Conservation (phyloP, 768 basidiomycete genomes). For the Russula abietina region DNA sequence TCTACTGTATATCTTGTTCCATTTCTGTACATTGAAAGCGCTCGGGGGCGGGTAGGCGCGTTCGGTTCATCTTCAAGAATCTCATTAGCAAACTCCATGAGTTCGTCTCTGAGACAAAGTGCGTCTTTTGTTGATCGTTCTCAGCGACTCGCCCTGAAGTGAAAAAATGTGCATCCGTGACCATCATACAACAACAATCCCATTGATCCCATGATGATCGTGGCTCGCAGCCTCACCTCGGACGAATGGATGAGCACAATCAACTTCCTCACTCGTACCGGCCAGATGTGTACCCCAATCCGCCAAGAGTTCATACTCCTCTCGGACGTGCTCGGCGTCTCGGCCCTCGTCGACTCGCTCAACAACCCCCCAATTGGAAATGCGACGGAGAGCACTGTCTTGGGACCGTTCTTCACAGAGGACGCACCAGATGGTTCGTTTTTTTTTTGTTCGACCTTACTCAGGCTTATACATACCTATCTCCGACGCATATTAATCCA, state of each 20-base stretch:
- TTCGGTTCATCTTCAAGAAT: slow-evolving; percentile 43
- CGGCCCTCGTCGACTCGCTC: slow-evolving; percentile 65
- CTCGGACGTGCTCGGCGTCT: slow-evolving; percentile 77
- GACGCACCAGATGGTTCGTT: slow-evolving; percentile 65
- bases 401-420: slow-evolving; percentile 79
- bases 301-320: slow-evolving; percentile 73
- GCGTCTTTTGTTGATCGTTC: slow-evolving; percentile 12
- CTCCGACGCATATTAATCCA: background rate
- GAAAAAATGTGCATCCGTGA: background rate
- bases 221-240: slow-evolving; percentile 48
- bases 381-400: slow-evolving; percentile 68
- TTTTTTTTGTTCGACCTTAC: background rate
- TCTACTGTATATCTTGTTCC: background rate
- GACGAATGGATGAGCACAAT: slow-evolving; percentile 85
- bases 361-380: slow-evolving; percentile 60
- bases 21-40: slow-evolving; percentile 18
- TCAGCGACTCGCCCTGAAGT: background rate
- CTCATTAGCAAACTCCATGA: slow-evolving; percentile 67
- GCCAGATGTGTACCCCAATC: slow-evolving; percentile 65
- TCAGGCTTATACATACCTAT: background rate
- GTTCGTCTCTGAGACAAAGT: slow-evolving; percentile 67
- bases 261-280: slow-evolving; percentile 68
- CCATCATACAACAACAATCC: too few relatives aligned
- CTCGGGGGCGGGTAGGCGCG: slow-evolving; percentile 31
- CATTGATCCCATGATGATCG: background rate